phyloP scores from a whole-genome alignment of 176 grass and related monocot species.

The maize (Zea mays) region Zm-B73-REFERENCE-NAM-5.0 NC_050105.1:151947501-151948000 shows the following conservation, averaged over 20 bases:
- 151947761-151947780: conserved; percentile 59
- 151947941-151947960: conserved; percentile 72
- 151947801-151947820: conserved; percentile 84
- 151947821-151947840: conserved; percentile 86
- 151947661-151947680: too few relatives aligned
- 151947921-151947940: conserved; percentile 56
- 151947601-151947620: conserved; percentile 66
- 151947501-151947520: conserved; percentile 84
- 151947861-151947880: neutral
- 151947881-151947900: too few relatives aligned
- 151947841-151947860: conserved; percentile 54
- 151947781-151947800: conserved; percentile 70
- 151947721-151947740: conserved; percentile 89
- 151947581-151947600: conserved; percentile 88
- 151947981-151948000: conserved; percentile 57
- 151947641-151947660: too few relatives aligned
- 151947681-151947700: too few relatives aligned
- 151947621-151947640: neutral
- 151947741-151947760: conserved; percentile 71
- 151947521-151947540: conserved; percentile 84
- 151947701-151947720: conserved; percentile 74
- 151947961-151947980: conserved; percentile 76
- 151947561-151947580: conserved; percentile 77
- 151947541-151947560: conserved; percentile 71
- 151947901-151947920: neutral